Percentiles rank a stretch among this genome's conserved stretches.
phyloP scores from a whole-genome alignment of 1,139 yeast species.

The Hyphopichia wangnamkhiaoensis region DNA sequence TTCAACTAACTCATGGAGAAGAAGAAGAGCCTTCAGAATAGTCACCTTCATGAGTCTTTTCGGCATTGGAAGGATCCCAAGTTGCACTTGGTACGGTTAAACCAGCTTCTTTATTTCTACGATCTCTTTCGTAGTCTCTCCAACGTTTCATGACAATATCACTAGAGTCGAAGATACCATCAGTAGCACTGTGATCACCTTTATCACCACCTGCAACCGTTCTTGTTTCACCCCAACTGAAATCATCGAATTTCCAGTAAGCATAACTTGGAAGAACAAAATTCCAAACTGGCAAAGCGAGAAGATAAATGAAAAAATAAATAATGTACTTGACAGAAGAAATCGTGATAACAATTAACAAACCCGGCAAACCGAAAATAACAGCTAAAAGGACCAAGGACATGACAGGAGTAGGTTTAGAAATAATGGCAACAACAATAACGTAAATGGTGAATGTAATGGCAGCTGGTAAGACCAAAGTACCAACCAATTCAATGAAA shows the following conservation, averaged over 20 bases:
- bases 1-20: slow-evolving; percentile 13
- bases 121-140: slow-evolving; percentile 87
- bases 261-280: slow-evolving; percentile 87
- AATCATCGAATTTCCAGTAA: slow-evolving; percentile 96
- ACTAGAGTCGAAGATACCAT: slow-evolving; percentile 87
- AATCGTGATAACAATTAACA: slow-evolving; percentile 84
- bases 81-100: slow-evolving; percentile 46
- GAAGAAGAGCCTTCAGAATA: slow-evolving; percentile 28
- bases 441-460: slow-evolving; percentile 85
- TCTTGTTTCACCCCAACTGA: slow-evolving; percentile 98
- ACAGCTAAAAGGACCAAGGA: slow-evolving; percentile 78
- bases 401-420: slow-evolving; percentile 80
- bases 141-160: slow-evolving; percentile 88
- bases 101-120: slow-evolving; percentile 34
- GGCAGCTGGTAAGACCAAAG: slow-evolving; percentile 91
- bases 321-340: slow-evolving; percentile 71
- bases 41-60: slow-evolving; percentile 25
- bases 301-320: slow-evolving; percentile 80
- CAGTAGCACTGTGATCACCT: slow-evolving; percentile 65
- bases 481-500: slow-evolving; percentile 83
- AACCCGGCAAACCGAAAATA: slow-evolving; percentile 88
- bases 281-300: slow-evolving; percentile 94
- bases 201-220: slow-evolving; percentile 72
- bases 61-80: slow-evolving; percentile 48
- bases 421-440: slow-evolving; percentile 69